phyloP scores from a whole-genome alignment of 1,139 yeast genomes.

The Magnusiomyces fungicola region DNA sequence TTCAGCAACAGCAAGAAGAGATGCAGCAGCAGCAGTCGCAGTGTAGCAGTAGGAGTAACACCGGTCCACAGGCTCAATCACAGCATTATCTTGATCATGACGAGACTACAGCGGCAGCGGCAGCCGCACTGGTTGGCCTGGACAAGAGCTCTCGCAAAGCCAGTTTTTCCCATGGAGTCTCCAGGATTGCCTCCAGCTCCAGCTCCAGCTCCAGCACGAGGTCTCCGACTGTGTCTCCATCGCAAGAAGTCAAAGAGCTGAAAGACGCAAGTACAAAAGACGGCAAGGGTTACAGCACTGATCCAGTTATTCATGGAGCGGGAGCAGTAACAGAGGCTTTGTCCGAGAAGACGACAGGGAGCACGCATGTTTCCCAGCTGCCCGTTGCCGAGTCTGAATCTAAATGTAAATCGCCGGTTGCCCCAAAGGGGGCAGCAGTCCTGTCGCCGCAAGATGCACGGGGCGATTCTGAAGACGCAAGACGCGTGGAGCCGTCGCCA shows the following conservation, averaged over 20 bases:
- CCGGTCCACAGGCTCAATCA: no score
- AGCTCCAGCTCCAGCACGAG: not conserved
- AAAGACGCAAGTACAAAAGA: not conserved
- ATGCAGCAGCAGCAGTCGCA: no score
- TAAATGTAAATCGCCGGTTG: not conserved
- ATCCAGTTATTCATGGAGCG: not conserved
- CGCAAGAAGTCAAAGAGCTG: no score
- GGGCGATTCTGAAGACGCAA: not conserved
- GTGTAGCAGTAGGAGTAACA: no score
- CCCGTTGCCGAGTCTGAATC: not conserved
- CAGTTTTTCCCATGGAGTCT: not conserved
- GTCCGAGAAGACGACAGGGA: not conserved
- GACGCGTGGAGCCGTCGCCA: constrained; percentile 11
- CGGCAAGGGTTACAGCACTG: not conserved
- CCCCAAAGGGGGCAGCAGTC: not conserved
- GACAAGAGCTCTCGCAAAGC: not conserved
- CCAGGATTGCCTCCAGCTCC: not conserved
- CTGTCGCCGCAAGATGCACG: no score
- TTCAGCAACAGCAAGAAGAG: not conserved
- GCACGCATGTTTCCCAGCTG: not conserved
- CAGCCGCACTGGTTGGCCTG: constrained; percentile 5
- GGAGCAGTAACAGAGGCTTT: not conserved
- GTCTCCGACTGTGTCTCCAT: no score
- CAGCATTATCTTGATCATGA: no score
- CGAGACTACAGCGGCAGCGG: constrained; percentile 4